Percentiles rank a stretch among this genome's conserved stretches.
Evolutionary conservation across 2,329 filamentous ascomycete genomes (phyloP).

Genomic region (Trichoderma sp.): DNA sequence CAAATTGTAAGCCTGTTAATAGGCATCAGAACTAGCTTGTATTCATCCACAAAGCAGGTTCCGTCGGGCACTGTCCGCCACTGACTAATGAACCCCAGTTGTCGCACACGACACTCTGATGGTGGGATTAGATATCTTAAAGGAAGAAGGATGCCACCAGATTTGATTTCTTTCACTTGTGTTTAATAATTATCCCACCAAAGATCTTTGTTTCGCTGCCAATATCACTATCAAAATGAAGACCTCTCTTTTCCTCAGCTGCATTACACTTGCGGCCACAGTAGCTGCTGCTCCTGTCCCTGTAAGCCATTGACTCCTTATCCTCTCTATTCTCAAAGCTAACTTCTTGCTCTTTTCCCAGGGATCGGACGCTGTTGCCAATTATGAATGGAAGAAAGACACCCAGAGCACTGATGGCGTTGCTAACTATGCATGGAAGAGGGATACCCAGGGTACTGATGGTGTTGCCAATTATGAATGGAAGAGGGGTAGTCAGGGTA

Average conservation of each 20-base stretch:
- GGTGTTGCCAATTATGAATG: background rate
- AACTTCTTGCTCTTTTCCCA: background rate
- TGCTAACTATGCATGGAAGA: background rate
- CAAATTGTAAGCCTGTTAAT: background rate
- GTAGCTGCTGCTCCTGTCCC: conserved; percentile 7
- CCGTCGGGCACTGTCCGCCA: background rate
- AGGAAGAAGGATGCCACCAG: background rate
- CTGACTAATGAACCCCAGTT: background rate
- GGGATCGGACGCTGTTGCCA: background rate
- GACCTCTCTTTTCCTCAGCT: background rate
- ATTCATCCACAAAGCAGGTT: background rate
- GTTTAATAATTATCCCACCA: background rate
- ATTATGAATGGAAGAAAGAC: background rate
- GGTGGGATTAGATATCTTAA: background rate
- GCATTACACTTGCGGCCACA: background rate
- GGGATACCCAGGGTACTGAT: background rate
- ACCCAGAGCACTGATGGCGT: background rate
- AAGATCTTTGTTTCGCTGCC: background rate
- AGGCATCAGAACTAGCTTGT: background rate
- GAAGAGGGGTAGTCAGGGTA: background rate
- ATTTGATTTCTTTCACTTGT: background rate
- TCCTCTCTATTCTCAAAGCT: too few relatives aligned
- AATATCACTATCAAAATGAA: background rate
- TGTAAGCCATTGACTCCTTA: background rate
- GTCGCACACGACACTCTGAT: background rate